Evolutionary conservation across 108 stramenopile genomes (phyloP), one percentile per base, ranked within the genome.

Genomic region (Epithemia pelagica): DNA sequence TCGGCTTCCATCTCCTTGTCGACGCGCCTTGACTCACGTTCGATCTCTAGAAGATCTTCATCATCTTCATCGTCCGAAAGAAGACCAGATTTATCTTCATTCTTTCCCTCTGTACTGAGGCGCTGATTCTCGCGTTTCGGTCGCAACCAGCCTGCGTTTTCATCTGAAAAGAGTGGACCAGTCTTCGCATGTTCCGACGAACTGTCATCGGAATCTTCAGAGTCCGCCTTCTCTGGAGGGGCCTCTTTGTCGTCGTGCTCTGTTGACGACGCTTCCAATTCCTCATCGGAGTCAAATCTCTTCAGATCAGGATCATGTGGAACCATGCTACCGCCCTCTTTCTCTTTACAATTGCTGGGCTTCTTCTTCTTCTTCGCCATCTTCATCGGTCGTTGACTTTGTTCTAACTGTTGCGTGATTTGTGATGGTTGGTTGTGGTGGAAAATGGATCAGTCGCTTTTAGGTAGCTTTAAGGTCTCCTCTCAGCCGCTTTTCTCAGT

Each of bases 111-210:
- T n/a, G n/a, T n/a, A 46, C 37, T 46, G 10, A 10, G 5, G 15
- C 5, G 5, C 67, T 88, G 75, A 22, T 78, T 82, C 22, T 52
- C 52, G 58, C 68, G 59, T 65, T 85, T 89, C 1, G 87, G 86
- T 72, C 88, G 90, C 28, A 94, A 64, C 92, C 92, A 94, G 20
- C 69, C 65, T 2, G 87, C 78, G 74, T 94, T 94, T 67, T 94
- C 81, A 75, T 87, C 86, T 0, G 86, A 73, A 63, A 87, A 87
- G 58, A 52, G 54, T 1, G 65, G 54, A 52, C 24, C 30, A 2
- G 52, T 21, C 7, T 26, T 24, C 52, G 19, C 54, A 55, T 22
- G 37, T 46, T 46, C 37, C 37, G 15, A 46, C 15, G 15, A 46
- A 46, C 37, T 15, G 37, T 46, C 37, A 15, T 46, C 37, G 10